phyloP scores from a whole-genome alignment of 2,329 filamentous ascomycete genomes.

The Mycocentrospora acerina region DNA sequence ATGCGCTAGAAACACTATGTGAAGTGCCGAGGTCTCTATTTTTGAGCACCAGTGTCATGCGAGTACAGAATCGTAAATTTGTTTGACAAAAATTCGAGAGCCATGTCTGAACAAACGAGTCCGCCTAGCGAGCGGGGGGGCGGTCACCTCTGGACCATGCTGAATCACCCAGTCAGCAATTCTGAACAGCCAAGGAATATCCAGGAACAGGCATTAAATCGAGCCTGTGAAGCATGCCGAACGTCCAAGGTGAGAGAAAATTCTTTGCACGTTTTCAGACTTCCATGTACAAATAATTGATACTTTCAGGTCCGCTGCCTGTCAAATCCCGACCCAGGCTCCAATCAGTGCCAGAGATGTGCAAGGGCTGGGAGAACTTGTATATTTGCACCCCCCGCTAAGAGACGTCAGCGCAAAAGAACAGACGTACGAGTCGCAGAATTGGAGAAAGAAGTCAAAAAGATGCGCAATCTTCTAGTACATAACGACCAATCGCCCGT shows the following conservation, averaged over 20 bases:
- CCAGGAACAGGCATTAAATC: slow-evolving; percentile 34
- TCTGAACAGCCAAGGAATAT: slow-evolving; percentile 21
- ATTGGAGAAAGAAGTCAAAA: slow-evolving; percentile 39
- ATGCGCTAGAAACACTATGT: no score
- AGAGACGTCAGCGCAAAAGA: slow-evolving; percentile 38
- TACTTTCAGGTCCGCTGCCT: slow-evolving; percentile 29
- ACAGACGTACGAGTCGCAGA: slow-evolving; percentile 42
- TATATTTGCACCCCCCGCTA: slow-evolving; percentile 39
- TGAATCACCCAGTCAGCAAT: slow-evolving; percentile 15
- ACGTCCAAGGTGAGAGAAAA: slow-evolving; percentile 29
- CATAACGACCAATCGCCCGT: slow-evolving; percentile 23
- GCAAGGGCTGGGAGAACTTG: slow-evolving; percentile 35
- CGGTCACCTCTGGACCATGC: slow-evolving; percentile 13
- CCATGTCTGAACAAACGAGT: slow-evolving; percentile 14
- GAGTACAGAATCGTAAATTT: no score
- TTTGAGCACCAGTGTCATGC: no score
- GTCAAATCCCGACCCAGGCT: slow-evolving; percentile 24
- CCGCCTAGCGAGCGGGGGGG: slow-evolving; percentile 7
- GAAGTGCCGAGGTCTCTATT: no score
- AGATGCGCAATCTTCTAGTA: slow-evolving; percentile 36
- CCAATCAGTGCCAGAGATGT: slow-evolving; percentile 37
- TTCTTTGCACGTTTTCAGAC: no score
- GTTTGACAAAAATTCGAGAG: no score
- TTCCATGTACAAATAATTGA: no score
- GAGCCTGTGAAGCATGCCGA: slow-evolving; percentile 40